A percentile compares a stretch with the other conserved stretches of the same genome.
Conservation (phyloP, 805 yeast genomes). For the Cyberlindnera misumaiensis region DNA sequence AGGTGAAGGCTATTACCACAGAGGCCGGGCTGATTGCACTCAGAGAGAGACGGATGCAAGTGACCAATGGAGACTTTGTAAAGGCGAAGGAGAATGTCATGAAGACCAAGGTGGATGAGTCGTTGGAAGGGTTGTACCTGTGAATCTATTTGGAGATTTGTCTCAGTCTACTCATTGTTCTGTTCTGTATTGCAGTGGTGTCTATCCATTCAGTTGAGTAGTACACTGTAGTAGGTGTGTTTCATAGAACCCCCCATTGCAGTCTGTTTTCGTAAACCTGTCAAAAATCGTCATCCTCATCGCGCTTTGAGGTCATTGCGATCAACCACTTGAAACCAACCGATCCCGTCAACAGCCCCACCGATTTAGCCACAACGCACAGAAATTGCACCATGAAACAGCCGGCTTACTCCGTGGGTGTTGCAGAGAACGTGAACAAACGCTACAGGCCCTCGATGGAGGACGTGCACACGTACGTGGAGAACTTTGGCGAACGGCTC, state of each 20-base stretch:
- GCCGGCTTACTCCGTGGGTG: constrained; percentile 77
- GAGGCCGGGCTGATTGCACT: constrained; percentile 95
- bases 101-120: constrained; percentile 95
- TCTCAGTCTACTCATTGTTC: too few species aligned
- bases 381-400: constrained; percentile 17
- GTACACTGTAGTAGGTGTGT: too few species aligned
- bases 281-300: too few species aligned
- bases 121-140: constrained; percentile 81
- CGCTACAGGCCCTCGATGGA: constrained; percentile 88
- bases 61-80: constrained; percentile 87
- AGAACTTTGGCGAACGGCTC: constrained; percentile 82
- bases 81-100: constrained; percentile 91
- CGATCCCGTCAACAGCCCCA: too few species aligned
- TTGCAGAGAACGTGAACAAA: constrained; percentile 81
- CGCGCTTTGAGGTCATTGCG: too few species aligned
- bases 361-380: too few species aligned
- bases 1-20: constrained; percentile 94
- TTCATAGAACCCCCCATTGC: too few species aligned
- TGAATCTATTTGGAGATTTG: constrained; percentile 2
- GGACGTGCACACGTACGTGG: constrained; percentile 89
- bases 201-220: too few species aligned
- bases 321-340: too few species aligned
- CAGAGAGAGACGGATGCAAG: constrained; percentile 97
- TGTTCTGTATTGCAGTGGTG: too few species aligned
- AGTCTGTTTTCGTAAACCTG: too few species aligned